These are phyloP conservation scores for Dactylonectria estremocensis DNA, from an alignment of 2,329 filamentous ascomycete genomes.

Conservation along the genomic window DNA sequence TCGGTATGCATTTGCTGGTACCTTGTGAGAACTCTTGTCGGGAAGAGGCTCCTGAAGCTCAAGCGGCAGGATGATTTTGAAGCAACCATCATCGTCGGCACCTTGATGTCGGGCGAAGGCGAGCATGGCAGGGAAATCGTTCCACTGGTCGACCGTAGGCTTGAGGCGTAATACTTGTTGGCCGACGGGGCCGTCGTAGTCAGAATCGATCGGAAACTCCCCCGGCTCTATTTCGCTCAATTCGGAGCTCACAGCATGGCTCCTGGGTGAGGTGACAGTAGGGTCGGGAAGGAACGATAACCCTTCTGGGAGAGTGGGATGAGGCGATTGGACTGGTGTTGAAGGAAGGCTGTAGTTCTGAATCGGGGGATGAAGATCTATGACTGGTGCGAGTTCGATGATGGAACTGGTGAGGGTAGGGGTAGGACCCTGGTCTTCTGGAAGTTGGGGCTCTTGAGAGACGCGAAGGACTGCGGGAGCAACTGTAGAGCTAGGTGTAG, in stretches of 20 bases:
- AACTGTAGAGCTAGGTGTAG: too few relatives aligned
- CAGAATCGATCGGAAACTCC: conserved; percentile 47
- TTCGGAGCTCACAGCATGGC: conserved; percentile 43
- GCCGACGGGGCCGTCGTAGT: conserved; percentile 51
- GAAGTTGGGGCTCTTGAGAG: conserved; percentile 22
- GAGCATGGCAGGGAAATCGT: conserved; percentile 55
- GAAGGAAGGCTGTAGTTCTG: conserved; percentile 14
- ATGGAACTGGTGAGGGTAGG: conserved; percentile 37
- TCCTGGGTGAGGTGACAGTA: conserved; percentile 16
- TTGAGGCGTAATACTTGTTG: conserved; percentile 53
- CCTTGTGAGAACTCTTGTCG: conserved; percentile 48
- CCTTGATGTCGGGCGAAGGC: conserved; percentile 51
- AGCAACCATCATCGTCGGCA: conserved; percentile 55
- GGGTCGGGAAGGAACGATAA: conserved; percentile 17
- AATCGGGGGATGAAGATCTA: conserved; percentile 15
- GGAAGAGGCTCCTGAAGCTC: conserved; percentile 52
- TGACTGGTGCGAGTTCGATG: conserved; percentile 27
- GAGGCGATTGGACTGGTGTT: conserved; percentile 8
- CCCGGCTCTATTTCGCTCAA: conserved; percentile 43
- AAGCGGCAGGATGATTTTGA: conserved; percentile 55
- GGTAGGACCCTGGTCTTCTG: conserved; percentile 36
- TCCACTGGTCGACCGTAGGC: conserved; percentile 55
- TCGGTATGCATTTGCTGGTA: conserved; percentile 56
- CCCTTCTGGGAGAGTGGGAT: conserved; percentile 21
- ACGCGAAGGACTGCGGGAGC: conserved; percentile 7